phyloP scores from a whole-genome alignment of 768 basidiomycete genomes.

The Hypholoma fasciculare region DNA sequence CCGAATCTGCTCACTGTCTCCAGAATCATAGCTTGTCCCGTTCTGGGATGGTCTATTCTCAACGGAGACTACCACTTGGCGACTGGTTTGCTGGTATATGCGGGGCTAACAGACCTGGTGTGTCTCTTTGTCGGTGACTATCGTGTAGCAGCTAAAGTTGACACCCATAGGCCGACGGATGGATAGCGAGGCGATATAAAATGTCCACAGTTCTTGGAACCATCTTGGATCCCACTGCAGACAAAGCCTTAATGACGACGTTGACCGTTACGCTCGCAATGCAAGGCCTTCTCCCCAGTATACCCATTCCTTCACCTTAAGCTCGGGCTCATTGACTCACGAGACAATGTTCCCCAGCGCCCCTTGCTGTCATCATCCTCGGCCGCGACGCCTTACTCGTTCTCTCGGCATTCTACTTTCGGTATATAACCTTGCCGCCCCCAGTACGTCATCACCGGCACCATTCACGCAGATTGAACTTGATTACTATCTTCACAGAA shows the following conservation, averaged over 20 bases:
- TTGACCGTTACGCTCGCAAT: conserved; percentile 83
- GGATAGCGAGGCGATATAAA: conserved; percentile 80
- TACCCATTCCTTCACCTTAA: conserved; percentile 20
- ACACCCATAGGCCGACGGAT: conserved; percentile 78
- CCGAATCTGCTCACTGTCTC: conserved; percentile 90
- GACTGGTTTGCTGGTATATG: conserved; percentile 82
- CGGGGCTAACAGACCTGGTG: conserved; percentile 92
- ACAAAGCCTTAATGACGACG: conserved; percentile 95
- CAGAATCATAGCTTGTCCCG: conserved; percentile 85
- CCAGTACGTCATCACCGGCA: conserved; percentile 58
- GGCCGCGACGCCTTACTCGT: conserved; percentile 88
- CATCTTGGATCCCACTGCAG: conserved; percentile 95
- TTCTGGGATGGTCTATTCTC: conserved; percentile 89
- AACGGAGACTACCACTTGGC: conserved; percentile 80
- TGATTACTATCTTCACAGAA: conserved; percentile 47
- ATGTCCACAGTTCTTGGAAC: conserved; percentile 93
- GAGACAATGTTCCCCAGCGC: conserved; percentile 50
- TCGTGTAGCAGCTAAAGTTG: neutral
- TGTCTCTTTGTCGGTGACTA: conserved; percentile 24
- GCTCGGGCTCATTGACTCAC: neutral
- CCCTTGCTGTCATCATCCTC: conserved; percentile 82
- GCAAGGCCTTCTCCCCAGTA: conserved; percentile 83
- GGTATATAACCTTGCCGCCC: conserved; percentile 84
- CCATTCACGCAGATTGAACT: neutral
- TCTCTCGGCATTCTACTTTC: conserved; percentile 89